phyloP scores from a whole-genome alignment of 83 land plant genomes.

The Picea abies region DNA sequence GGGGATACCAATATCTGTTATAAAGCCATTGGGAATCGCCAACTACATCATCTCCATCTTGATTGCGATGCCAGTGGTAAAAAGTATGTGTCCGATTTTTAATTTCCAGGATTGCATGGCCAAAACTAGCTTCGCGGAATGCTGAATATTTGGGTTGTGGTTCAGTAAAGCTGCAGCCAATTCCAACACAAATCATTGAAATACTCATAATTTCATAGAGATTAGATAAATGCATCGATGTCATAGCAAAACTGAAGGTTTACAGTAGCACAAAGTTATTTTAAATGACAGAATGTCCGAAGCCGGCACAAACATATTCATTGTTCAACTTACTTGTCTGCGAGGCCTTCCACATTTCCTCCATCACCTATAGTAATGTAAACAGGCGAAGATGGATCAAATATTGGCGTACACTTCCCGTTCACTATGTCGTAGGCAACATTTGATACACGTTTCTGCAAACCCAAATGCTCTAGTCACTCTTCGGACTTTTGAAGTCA shows the following conservation, averaged over 20 bases:
- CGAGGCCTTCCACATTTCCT: conserved; percentile 77
- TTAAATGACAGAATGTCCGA: background rate
- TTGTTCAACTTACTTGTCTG: conserved; percentile 43
- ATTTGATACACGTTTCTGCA: conserved; percentile 67
- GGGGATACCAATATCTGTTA: conserved; percentile 37
- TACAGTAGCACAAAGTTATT: background rate
- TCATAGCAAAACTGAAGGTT: too few species aligned
- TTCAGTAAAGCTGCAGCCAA: conserved; percentile 41
- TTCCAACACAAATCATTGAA: background rate
- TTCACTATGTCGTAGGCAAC: conserved; percentile 54
- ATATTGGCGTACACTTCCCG: conserved; percentile 44
- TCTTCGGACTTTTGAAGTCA: too few species aligned
- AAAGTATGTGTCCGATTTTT: conserved; percentile 67
- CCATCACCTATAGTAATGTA: conserved; percentile 82
- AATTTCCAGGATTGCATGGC: conserved; percentile 48
- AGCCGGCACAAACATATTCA: background rate
- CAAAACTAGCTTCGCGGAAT: conserved; percentile 65
- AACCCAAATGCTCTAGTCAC: background rate
- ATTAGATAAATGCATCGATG: background rate
- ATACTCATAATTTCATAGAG: background rate
- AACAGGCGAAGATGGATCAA: conserved; percentile 54
- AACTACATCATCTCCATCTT: conserved; percentile 47
- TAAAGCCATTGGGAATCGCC: conserved; percentile 47
- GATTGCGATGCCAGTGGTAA: conserved; percentile 47
- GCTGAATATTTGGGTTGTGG: conserved; percentile 68